Evolutionary conservation across 2,329 filamentous ascomycete genomes (phyloP), one percentile per base, ranked within the genome.

Genomic region (Diaporthe citri): DNA sequence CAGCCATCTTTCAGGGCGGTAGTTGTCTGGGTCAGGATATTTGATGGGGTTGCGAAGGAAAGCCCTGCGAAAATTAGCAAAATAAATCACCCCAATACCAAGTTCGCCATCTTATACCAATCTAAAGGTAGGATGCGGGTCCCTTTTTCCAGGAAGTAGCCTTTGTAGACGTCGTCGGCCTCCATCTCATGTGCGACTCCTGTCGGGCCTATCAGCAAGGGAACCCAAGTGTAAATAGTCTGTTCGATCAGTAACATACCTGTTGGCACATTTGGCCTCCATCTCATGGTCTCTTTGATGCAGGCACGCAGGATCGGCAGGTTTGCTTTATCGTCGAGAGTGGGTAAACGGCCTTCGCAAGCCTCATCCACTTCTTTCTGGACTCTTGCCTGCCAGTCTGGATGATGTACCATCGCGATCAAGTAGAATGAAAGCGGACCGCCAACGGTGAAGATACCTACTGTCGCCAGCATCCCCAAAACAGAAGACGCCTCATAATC

Each of bases 271-370:
- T 62, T 62, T 6, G 59, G 59, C n/a, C 59, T 43, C 59, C 59
- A 62, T 62, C 59, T 62, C 59, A 62, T 62, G 15, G 59, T 62
- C 39, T 62, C 59, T n/a, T 62, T 62, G 25, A 62, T 62, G 36
- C 59, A 62, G 25, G 59, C 59, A 12, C 59, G 59, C n/a, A 62
- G 22, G 1, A 28, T 28, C 3, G 59, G 59, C 1, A 62, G 39
- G 1, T 28, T 43, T 20, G 59, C 8, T 43, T 43, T 43, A 28
- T 62, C 59, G 15, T 62, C 59, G 1, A 62, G 59, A 13, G 59
- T 62, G 4, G 59, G 59, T 7, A 28, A 7, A 12, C 39, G 59
- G 2, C 59, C 59, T 9, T 31, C 9, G 15, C 59, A 62, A 3
- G 25, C 59, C 39, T 62, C 59, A 13, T 62, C 59, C n/a, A 62